These are phyloP conservation scores for Trichoderma lentiforme DNA, from an alignment of 2,329 filamentous ascomycete species.

Conservation along the genomic window DNA sequence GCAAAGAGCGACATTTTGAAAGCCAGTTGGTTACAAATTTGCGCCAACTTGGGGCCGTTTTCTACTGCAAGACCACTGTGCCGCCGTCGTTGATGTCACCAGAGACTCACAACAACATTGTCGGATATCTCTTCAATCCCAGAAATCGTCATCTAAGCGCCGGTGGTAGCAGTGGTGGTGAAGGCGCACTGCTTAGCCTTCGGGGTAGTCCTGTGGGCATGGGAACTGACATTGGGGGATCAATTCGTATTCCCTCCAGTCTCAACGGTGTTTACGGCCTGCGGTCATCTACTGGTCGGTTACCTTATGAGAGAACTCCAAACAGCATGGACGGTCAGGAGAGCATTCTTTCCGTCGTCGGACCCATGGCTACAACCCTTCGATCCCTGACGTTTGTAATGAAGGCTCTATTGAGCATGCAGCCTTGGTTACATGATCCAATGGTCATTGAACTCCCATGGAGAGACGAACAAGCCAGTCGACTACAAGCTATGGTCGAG, in stretches of 20 bases:
- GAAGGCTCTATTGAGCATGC: not conserved
- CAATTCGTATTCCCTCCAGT: not conserved
- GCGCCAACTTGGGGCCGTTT: not conserved
- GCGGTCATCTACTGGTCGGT: not conserved
- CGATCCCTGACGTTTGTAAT: not conserved
- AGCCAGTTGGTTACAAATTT: not conserved
- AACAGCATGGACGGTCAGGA: not conserved
- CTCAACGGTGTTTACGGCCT: not conserved
- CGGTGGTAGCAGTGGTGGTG: not conserved
- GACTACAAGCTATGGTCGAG: not conserved
- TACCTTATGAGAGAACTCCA: not conserved
- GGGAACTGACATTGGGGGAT: not conserved
- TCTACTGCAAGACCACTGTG: not conserved
- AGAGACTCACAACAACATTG: not conserved
- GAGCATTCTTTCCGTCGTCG: not conserved
- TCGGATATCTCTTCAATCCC: not conserved
- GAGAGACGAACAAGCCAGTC: not conserved
- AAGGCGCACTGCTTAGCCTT: not conserved
- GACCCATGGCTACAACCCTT: not conserved
- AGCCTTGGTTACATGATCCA: not conserved
- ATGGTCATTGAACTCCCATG: not conserved
- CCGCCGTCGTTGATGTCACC: not conserved
- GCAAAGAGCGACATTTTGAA: not conserved
- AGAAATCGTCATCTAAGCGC: not conserved
- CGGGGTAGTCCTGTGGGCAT: not conserved